Percentiles rank a stretch among this genome's conserved stretches.
phyloP scores from a whole-genome alignment of 257 asterid genomes.

The Anisodus tanguticus region DNA sequence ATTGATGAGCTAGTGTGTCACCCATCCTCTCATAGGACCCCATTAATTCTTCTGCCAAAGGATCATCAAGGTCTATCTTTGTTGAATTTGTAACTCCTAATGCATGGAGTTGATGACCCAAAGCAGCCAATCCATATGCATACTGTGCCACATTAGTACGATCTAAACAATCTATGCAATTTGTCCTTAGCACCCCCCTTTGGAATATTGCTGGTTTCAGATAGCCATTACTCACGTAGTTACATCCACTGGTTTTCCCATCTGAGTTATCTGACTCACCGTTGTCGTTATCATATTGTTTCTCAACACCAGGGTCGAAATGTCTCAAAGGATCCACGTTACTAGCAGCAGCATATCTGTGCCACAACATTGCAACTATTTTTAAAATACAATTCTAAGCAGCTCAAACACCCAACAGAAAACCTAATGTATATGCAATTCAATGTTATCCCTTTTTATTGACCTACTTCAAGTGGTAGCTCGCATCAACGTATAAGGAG shows the following conservation, averaged over 20 bases:
- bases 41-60: constrained; percentile 94
- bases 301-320: constrained; percentile 50
- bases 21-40: constrained; percentile 95
- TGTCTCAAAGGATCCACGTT: constrained; percentile 45
- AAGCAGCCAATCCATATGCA: constrained; percentile 93
- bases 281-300: constrained; percentile 53
- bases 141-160: constrained; percentile 98
- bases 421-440: background rate
- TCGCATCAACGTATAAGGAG: constrained; percentile 6
- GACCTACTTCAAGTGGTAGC: constrained; percentile 16
- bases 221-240: constrained; percentile 43
- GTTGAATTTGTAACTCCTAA: constrained; percentile 66
- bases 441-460: constrained; percentile 19
- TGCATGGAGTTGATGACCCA: constrained; percentile 84
- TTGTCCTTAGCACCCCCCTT: constrained; percentile 92
- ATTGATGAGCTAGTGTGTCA: constrained; percentile 98
- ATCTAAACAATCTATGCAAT: constrained; percentile 98
- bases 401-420: constrained; percentile 21
- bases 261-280: constrained; percentile 56
- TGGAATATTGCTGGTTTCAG: constrained; percentile 66
- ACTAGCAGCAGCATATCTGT: constrained; percentile 57
- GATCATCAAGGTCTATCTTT: constrained; percentile 89
- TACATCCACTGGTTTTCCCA: constrained; percentile 48
- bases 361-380: constrained; percentile 32
- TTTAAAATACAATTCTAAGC: constrained; percentile 23